Evolutionary conservation across 192 early-diverging fungal genomes (phyloP).

Genomic region (Umbelopsis isabellina): DNA sequence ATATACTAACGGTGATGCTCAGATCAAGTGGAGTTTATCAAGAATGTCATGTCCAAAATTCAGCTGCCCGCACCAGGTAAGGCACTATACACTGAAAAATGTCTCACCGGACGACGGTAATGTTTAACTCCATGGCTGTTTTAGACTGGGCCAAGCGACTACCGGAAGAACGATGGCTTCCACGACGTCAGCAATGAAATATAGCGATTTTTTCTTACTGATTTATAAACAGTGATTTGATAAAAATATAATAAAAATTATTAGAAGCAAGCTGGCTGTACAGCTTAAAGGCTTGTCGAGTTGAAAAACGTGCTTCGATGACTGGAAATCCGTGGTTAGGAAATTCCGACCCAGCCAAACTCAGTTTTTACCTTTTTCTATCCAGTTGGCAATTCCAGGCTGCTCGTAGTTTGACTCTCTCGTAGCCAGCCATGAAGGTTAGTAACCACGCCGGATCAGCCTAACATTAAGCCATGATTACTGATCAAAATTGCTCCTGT

Average conservation of each 20-base stretch:
- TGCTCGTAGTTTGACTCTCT: too few species aligned
- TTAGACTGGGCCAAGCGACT: conserved; percentile 3
- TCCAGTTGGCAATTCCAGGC: too few species aligned
- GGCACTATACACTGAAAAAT: neutral
- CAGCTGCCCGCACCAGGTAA: conserved; percentile 3
- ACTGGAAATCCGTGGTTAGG: too few species aligned
- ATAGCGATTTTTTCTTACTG: neutral
- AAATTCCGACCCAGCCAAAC: too few species aligned
- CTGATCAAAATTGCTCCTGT: conserved; percentile 1
- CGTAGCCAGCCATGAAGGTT: conserved; percentile 24
- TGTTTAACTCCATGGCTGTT: neutral
- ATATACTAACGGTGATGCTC: neutral
- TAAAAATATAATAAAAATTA: conserved; percentile 5
- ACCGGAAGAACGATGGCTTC: conserved; percentile 11
- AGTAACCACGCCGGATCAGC: neutral
- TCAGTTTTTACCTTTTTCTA: too few species aligned
- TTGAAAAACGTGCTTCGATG: too few species aligned
- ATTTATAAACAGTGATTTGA: neutral
- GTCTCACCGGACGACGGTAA: neutral
- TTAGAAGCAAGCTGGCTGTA: too few species aligned
- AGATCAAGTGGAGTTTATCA: conserved; percentile 8
- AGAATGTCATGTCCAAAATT: conserved; percentile 1
- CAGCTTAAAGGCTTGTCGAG: too few species aligned
- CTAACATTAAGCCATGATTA: neutral
- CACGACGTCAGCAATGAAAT: neutral